phyloP scores from a whole-genome alignment of 345 rosid species.

The Linum lewisii region DNA sequence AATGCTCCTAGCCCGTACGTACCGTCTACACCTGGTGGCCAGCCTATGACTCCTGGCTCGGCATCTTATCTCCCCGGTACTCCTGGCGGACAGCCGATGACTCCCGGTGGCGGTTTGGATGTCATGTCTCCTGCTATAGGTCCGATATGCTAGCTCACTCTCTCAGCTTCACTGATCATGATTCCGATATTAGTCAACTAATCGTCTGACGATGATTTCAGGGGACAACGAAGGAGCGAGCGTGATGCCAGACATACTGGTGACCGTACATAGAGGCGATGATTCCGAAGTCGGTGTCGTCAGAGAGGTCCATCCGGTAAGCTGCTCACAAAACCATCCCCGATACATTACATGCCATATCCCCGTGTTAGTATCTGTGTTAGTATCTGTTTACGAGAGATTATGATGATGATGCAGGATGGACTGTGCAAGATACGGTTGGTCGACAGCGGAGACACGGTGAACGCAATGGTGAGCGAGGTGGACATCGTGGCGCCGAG shows the following conservation, averaged over 20 bases:
- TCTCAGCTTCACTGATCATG: neutral
- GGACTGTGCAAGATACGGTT: constrained; percentile 74
- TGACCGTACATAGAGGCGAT: constrained; percentile 54
- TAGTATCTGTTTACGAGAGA: neutral
- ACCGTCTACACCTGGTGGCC: constrained; percentile 88
- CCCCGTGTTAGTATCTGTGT: no score
- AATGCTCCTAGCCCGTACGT: constrained; percentile 93
- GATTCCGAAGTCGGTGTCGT: constrained; percentile 56
- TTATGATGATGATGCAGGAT: constrained; percentile 38
- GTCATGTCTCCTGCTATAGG: constrained; percentile 87
- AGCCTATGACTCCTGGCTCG: constrained; percentile 88
- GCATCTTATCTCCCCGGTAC: constrained; percentile 79
- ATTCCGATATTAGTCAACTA: neutral
- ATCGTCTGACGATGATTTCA: constrained; percentile 9
- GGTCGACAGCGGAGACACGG: constrained; percentile 46
- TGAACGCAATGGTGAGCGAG: constrained; percentile 39
- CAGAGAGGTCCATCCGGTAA: constrained; percentile 73
- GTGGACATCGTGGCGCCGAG: constrained; percentile 62
- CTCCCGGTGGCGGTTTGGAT: constrained; percentile 88
- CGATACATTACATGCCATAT: no score
- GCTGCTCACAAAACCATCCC: no score
- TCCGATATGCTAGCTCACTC: constrained; percentile 13
- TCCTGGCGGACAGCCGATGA: constrained; percentile 99
- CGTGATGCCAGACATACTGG: constrained; percentile 86
- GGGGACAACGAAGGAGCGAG: constrained; percentile 73